phyloP scores from a whole-genome alignment of 208 protist genomes.

The Angomonas ambiguus region DNA sequence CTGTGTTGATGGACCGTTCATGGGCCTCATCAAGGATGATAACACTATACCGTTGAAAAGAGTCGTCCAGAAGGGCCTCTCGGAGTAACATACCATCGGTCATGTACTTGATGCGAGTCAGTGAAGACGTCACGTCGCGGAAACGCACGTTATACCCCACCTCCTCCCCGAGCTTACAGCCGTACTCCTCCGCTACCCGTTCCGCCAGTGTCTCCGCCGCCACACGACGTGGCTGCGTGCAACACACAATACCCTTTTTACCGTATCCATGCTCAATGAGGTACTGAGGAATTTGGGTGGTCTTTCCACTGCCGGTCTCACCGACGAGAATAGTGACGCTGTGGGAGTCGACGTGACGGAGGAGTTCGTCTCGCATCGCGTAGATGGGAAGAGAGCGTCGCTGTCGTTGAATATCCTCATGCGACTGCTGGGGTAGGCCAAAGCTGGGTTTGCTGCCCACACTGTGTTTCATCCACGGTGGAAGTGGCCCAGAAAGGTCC shows the following conservation, averaged over 20 bases:
- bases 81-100: constrained; percentile 99
- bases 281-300: constrained; percentile 96
- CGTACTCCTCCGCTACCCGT: constrained; percentile 98
- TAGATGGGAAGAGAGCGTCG: constrained; percentile 94
- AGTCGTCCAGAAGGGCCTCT: constrained; percentile 95
- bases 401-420: constrained; percentile 62
- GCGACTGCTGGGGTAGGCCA: constrained; percentile 39
- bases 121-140: constrained; percentile 94
- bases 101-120: constrained; percentile 99
- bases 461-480: constrained; percentile 83
- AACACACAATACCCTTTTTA: constrained; percentile 73
- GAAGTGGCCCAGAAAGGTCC: constrained; percentile 48
- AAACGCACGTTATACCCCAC: constrained; percentile 99
- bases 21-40: constrained; percentile 99
- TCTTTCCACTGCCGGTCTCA: constrained; percentile 97
- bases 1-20: constrained; percentile 98
- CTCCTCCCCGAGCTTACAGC: constrained; percentile 95
- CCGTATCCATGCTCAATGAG: constrained; percentile 89
- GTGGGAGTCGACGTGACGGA: constrained; percentile 82
- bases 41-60: constrained; percentile 93
- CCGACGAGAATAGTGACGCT: constrained; percentile 90
- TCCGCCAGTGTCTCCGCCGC: constrained; percentile 98
- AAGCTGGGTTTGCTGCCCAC: constrained; percentile 64
- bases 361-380: constrained; percentile 83
- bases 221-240: constrained; percentile 99